Conservation (phyloP, 2,329 filamentous ascomycete species). For the Beauveria sp. region DNA sequence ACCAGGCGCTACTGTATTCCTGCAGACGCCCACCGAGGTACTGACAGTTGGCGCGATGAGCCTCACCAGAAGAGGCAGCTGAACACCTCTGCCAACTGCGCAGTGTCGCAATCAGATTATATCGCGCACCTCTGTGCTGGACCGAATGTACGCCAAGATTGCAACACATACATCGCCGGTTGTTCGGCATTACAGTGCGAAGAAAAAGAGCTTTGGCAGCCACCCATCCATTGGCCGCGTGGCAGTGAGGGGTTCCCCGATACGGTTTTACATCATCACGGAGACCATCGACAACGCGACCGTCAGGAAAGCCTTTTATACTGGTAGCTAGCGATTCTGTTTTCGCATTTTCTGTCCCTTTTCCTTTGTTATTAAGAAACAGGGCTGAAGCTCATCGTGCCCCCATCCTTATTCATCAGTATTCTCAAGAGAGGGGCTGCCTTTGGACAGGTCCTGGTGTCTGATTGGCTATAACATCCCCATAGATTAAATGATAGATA, state of each 20-base stretch:
- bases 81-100: neutral
- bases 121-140: neutral
- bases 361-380: too few relatives aligned
- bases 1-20: neutral
- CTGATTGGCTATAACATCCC: too few relatives aligned
- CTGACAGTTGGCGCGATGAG: neutral
- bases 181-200: neutral
- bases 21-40: neutral
- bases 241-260: neutral
- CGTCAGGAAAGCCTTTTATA: too few relatives aligned
- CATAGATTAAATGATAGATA: too few relatives aligned
- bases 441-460: too few relatives aligned
- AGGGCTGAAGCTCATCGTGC: too few relatives aligned
- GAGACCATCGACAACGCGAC: too few relatives aligned
- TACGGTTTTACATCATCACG: too few relatives aligned
- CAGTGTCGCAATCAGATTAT: neutral
- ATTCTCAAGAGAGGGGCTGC: too few relatives aligned
- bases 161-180: neutral
- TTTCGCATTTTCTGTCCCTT: too few relatives aligned
- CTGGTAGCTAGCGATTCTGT: too few relatives aligned
- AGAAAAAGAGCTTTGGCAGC: neutral
- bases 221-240: neutral
- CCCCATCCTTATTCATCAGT: too few relatives aligned
- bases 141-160: neutral
- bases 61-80: neutral